phyloP scores from a whole-genome alignment of 192 early-diverging fungal species.

The Chytriomyces hyalinus region DNA sequence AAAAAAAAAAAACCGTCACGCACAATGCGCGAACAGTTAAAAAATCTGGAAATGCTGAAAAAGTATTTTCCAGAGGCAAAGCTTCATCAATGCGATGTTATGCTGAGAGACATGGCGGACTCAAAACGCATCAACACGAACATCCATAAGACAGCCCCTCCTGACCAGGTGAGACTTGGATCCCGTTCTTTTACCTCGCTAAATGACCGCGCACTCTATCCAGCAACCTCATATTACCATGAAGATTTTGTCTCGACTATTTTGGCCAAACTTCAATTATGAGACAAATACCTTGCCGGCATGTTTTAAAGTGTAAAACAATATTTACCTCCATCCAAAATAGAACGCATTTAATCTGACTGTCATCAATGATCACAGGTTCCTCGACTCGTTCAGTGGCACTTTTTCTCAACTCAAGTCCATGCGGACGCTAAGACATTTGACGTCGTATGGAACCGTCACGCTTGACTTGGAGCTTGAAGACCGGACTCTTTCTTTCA shows the following conservation, averaged over 20 bases:
- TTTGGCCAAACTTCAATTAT: conserved; percentile 60
- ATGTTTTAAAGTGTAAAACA: conserved; percentile 33
- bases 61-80: conserved; percentile 68
- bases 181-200: not conserved
- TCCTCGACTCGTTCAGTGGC: conserved; percentile 50
- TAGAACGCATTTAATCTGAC: not conserved
- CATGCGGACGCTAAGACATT: conserved; percentile 63
- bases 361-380: not conserved
- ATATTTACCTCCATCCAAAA: not conserved
- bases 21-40: conserved; percentile 40
- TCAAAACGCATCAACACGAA: conserved; percentile 68
- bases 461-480: conserved; percentile 61
- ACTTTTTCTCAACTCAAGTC: conserved; percentile 60
- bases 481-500: conserved; percentile 52
- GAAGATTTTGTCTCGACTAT: conserved; percentile 65
- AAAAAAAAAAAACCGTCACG: not conserved
- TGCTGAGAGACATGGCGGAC: conserved; percentile 80
- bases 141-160: conserved; percentile 44
- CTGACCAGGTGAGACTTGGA: conserved; percentile 36
- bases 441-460: conserved; percentile 58
- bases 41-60: conserved; percentile 76
- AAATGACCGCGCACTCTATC: no score
- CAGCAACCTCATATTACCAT: conserved; percentile 41
- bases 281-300: conserved; percentile 50
- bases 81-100: conserved; percentile 75